phyloP scores from a whole-genome alignment of 2,329 filamentous ascomycete species.

The Dothiorella sarmentorum region DNA sequence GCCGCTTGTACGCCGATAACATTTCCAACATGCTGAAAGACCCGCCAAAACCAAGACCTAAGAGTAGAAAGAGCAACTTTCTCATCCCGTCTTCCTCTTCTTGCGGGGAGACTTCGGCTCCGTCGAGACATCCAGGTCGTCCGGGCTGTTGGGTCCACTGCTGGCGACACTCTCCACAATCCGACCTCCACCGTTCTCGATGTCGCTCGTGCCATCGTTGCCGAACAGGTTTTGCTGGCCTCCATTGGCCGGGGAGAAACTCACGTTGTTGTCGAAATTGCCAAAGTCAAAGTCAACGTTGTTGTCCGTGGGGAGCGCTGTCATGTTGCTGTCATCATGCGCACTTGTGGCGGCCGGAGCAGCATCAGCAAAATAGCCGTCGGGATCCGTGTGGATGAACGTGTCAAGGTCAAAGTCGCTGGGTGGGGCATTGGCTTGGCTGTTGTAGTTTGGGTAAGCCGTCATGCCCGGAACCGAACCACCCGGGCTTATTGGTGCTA shows the following conservation, averaged over 20 bases:
- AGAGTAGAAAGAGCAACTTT: background rate
- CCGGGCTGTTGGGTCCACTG: constrained; percentile 29
- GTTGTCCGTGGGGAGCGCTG: constrained; percentile 24
- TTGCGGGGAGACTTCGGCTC: constrained; percentile 12
- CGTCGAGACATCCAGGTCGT: background rate
- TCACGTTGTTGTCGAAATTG: constrained; percentile 19
- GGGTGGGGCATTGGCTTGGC: constrained; percentile 15
- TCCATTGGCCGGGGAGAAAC: constrained; percentile 14
- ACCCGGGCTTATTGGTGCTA: constrained; percentile 77
- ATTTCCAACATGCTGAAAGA: background rate
- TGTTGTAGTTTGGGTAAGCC: background rate
- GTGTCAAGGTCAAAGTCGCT: constrained; percentile 42
- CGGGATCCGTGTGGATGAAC: constrained; percentile 46
- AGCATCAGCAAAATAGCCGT: constrained; percentile 49
- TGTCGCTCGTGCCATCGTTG: background rate
- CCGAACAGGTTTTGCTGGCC: background rate
- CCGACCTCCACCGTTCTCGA: constrained; percentile 22
- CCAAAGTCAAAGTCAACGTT: constrained; percentile 21
- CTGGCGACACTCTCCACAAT: constrained; percentile 35
- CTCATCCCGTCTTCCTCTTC: constrained; percentile 15
- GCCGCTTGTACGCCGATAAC: background rate
- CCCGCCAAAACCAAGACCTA: background rate
- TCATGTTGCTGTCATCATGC: constrained; percentile 23
- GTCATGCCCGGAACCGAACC: constrained; percentile 56
- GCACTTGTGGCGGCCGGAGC: constrained; percentile 8